Evolutionary conservation across 176 grass and related monocot genomes (phyloP).

Genomic region (Aegilops sharonensis): DNA sequence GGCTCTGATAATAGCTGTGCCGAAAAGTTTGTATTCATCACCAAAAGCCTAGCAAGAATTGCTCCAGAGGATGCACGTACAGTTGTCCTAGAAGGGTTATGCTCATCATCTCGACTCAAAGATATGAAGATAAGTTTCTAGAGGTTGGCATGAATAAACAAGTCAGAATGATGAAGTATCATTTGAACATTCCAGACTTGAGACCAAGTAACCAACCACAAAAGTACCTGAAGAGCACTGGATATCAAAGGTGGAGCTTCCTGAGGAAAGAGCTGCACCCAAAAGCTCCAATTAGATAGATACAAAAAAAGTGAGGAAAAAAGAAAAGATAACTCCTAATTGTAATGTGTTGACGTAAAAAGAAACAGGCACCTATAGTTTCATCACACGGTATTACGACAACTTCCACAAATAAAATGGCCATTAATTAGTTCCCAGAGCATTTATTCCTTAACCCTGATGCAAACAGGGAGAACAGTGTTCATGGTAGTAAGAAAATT

Average conservation of each 20-base stretch:
- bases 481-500: background rate
- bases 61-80: conserved; percentile 78
- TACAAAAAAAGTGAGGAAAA: background rate
- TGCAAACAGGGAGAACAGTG: background rate
- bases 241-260: conserved; percentile 80
- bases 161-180: conserved; percentile 22
- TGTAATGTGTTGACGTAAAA: background rate
- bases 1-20: conserved; percentile 85
- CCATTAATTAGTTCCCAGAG: conserved; percentile 17
- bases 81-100: conserved; percentile 77
- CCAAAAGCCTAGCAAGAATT: conserved; percentile 88
- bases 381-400: background rate
- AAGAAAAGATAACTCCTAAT: background rate
- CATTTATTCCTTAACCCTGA: background rate
- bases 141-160: conserved; percentile 29
- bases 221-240: conserved; percentile 81
- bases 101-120: conserved; percentile 81
- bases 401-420: conserved; percentile 16
- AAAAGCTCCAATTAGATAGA: conserved; percentile 43
- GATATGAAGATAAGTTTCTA: conserved; percentile 92
- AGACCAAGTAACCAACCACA: background rate
- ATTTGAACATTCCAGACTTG: conserved; percentile 11
- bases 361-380: background rate
- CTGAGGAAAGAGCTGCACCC: conserved; percentile 78
- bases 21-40: conserved; percentile 95